Evolutionary conservation across 805 yeast genomes (phyloP), one percentile per base, ranked within the genome.

Genomic region (Wickerhamomyces tratensis): DNA sequence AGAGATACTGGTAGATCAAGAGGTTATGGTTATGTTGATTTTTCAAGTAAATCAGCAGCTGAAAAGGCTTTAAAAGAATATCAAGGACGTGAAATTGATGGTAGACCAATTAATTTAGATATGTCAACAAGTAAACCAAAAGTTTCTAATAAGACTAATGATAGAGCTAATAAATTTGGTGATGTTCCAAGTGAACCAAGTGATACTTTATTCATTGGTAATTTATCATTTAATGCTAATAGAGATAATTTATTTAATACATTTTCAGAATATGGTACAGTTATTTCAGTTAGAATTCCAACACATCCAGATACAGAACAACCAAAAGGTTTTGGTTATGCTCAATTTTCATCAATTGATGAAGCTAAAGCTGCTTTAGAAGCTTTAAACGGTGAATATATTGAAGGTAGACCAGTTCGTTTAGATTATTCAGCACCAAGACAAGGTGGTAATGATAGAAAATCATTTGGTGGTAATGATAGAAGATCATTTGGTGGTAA

Each of bases 261-360:
- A 36, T 93, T 93, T 59, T 78, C 82, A 53, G 77, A 76, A 59
- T 74, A 76, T 65, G 98, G 96, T 63, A 74, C 76, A 48, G 86
- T 93, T 48, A 68, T 87, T 43, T 86, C 95, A 49, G 89, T 88
- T 55, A 83, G 98, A 74, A 72, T 93, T 53, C 98, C 98, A 66
- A 91, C 98, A 37, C 94, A 93, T 71, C 97, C 96, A 60, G 98
- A 91, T 67, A 89, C 98, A 51, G 95, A 88, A 66, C 96, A 91
- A 72, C 95, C 95, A 67, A 93, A 93, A 79, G 98, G 98, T 54
- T 93, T 93, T 71, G 98, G 98, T 53, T 93, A 93, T 68, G 96
- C 91, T 45, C 98, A 93, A 71, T 91, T 77, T 62, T 72, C 84
- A 38, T 74, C 82, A 45, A 72, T 85, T 50, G 98, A 89, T 38